These are phyloP conservation scores for Penicillium coprophilum DNA, from an alignment of 495 filamentous ascomycete genomes.

Conservation along the genomic window DNA sequence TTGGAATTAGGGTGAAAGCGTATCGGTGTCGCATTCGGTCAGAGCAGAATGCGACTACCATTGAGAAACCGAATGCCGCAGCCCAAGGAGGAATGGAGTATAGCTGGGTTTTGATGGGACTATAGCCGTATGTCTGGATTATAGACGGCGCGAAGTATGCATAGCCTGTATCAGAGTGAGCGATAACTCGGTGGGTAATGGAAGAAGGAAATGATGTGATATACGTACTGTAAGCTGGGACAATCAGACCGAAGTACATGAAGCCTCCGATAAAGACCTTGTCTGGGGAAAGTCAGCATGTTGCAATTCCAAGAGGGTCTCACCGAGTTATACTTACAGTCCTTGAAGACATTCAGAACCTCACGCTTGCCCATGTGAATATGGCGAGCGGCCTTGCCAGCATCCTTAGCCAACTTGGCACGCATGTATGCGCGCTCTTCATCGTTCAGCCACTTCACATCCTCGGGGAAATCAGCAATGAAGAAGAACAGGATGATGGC, in stretches of 20 bases:
- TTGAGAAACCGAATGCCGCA: slow-evolving; percentile 70
- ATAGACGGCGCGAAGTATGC: slow-evolving; percentile 81
- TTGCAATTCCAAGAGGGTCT: neutral
- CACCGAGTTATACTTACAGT: slow-evolving; percentile 49
- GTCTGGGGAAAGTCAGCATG: slow-evolving; percentile 33
- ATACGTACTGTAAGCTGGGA: slow-evolving; percentile 74
- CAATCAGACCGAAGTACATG: slow-evolving; percentile 82
- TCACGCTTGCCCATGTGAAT: slow-evolving; percentile 62
- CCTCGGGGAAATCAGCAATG: slow-evolving; percentile 73
- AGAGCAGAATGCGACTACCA: slow-evolving; percentile 67
- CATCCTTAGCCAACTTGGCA: slow-evolving; percentile 72
- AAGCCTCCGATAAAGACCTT: slow-evolving; percentile 76
- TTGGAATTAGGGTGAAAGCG: slow-evolving; percentile 64
- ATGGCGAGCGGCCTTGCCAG: slow-evolving; percentile 70
- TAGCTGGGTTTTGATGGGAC: slow-evolving; percentile 71
- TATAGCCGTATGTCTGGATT: slow-evolving; percentile 64
- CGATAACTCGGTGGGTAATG: neutral
- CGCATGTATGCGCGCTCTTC: slow-evolving; percentile 76
- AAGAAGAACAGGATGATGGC: slow-evolving; percentile 73
- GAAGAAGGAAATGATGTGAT: slow-evolving; percentile 21
- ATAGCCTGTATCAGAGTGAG: slow-evolving; percentile 43
- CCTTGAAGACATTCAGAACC: slow-evolving; percentile 69
- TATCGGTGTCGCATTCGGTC: slow-evolving; percentile 75
- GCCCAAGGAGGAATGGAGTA: slow-evolving; percentile 86
- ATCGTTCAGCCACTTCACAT: slow-evolving; percentile 60